phyloP scores from a whole-genome alignment of 306 rosid genomes.

The Cicer chorassanicum region DNA sequence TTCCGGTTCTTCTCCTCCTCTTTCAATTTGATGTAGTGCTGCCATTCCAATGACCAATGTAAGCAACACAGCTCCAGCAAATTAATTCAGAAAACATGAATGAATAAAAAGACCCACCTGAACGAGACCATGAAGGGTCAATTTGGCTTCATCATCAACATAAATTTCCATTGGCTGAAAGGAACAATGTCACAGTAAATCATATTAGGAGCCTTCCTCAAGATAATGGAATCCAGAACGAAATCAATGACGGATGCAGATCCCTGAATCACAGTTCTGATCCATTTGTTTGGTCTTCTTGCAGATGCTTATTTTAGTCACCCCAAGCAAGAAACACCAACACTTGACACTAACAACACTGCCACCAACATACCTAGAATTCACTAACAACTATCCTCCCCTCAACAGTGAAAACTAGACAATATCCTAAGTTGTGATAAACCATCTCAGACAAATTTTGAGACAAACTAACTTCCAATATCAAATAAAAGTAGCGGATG shows the following conservation, averaged over 20 bases:
- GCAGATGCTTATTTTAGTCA: slow-evolving; percentile 59
- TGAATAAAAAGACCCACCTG: slow-evolving; percentile 59
- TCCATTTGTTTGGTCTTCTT: slow-evolving; percentile 73
- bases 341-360: slow-evolving; percentile 51
- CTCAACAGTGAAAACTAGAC: slow-evolving; percentile 34
- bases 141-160: slow-evolving; percentile 96
- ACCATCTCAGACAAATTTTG: slow-evolving; percentile 34
- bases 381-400: slow-evolving; percentile 27
- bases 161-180: slow-evolving; percentile 99
- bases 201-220: slow-evolving; percentile 89
- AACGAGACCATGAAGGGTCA: slow-evolving; percentile 98
- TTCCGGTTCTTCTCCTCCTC: slow-evolving; percentile 96
- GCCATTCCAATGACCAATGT: slow-evolving; percentile 47
- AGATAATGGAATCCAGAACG: slow-evolving; percentile 90
- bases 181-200: slow-evolving; percentile 90
- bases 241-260: slow-evolving; percentile 84
- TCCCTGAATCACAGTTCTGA: slow-evolving; percentile 73
- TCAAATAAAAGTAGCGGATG: slow-evolving; percentile 36
- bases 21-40: slow-evolving; percentile 99
- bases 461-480: slow-evolving; percentile 33
- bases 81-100: neutral
- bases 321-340: slow-evolving; percentile 60
- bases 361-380: slow-evolving; percentile 46
- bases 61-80: slow-evolving; percentile 34
- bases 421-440: slow-evolving; percentile 34